Conservation (phyloP, 2,329 filamentous ascomycete genomes). For the Sporothrix schenckii region DNA sequence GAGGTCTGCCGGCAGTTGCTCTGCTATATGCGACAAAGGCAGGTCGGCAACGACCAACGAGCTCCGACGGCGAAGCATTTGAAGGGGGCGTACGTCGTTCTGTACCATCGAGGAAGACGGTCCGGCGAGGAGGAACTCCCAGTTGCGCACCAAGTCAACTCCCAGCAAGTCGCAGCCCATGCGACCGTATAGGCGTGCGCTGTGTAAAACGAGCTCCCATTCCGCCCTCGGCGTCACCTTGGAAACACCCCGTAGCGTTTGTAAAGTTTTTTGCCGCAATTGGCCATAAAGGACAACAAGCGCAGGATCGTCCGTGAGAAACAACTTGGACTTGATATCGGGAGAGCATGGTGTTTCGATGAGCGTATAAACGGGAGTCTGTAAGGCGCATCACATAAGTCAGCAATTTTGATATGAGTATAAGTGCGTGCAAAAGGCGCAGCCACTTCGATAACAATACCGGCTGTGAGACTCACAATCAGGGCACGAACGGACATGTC, state of each 20-base stretch:
- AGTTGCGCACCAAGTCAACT: conserved; percentile 78
- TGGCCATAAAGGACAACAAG: conserved; percentile 86
- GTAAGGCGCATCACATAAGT: not conserved
- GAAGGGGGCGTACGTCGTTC: conserved; percentile 64
- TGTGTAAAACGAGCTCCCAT: conserved; percentile 88
- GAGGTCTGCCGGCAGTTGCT: conserved; percentile 45
- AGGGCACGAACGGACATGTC: conserved; percentile 84
- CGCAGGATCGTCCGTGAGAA: conserved; percentile 87
- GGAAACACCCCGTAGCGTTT: conserved; percentile 82
- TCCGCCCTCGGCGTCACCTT: conserved; percentile 78
- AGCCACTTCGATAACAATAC: not conserved
- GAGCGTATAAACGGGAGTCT: conserved; percentile 78
- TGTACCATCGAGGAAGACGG: conserved; percentile 36
- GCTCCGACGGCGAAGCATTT: conserved; percentile 69
- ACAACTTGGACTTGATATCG: conserved; percentile 74
- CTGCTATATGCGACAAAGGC: conserved; percentile 49
- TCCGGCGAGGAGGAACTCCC: conserved; percentile 71
- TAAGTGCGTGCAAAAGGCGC: not conserved
- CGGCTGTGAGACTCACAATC: conserved; percentile 60
- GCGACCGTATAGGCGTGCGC: conserved; percentile 78
- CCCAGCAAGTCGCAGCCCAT: conserved; percentile 95
- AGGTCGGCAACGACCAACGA: conserved; percentile 80
- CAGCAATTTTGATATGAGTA: not conserved
- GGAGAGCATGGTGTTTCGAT: conserved; percentile 69
- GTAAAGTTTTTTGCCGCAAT: conserved; percentile 76